Evolutionary conservation across 768 basidiomycete species (phyloP).

Genomic region (Mycena venus): DNA sequence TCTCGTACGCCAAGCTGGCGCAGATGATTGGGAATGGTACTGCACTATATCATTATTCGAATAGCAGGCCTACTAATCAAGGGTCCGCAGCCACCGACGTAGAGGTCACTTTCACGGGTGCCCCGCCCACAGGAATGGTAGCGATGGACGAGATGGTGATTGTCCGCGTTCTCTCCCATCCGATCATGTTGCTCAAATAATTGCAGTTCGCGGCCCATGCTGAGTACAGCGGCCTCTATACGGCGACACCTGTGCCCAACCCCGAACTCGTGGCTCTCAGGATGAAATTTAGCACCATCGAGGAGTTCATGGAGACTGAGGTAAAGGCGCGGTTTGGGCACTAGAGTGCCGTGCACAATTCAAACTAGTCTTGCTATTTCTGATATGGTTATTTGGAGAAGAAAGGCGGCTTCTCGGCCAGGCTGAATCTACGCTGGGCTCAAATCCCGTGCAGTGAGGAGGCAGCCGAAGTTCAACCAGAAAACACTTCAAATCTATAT

Average conservation of each 20-base stretch:
- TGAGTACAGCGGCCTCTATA: not conserved
- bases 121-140: not conserved
- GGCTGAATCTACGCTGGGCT: too few relatives aligned
- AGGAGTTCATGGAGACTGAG: too few relatives aligned
- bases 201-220: not conserved
- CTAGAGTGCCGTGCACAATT: too few relatives aligned
- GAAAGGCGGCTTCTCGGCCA: too few relatives aligned
- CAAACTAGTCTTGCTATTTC: too few relatives aligned
- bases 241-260: not conserved
- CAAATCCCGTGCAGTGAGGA: too few relatives aligned
- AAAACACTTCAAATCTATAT: too few relatives aligned
- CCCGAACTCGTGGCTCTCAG: conserved; percentile 14
- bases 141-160: conserved; percentile 15
- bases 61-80: not conserved
- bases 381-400: too few relatives aligned
- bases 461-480: too few relatives aligned
- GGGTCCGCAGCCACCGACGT: conserved; percentile 3
- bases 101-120: conserved; percentile 14
- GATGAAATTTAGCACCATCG: not conserved
- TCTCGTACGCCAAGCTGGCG: conserved; percentile 4
- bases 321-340: conserved; percentile 9
- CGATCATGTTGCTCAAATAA: not conserved
- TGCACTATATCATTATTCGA: not conserved
- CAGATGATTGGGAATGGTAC: not conserved
- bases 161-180: not conserved